Conservation (phyloP, 2,329 filamentous ascomycete genomes). For the Chrysoporthe cubensis region DNA sequence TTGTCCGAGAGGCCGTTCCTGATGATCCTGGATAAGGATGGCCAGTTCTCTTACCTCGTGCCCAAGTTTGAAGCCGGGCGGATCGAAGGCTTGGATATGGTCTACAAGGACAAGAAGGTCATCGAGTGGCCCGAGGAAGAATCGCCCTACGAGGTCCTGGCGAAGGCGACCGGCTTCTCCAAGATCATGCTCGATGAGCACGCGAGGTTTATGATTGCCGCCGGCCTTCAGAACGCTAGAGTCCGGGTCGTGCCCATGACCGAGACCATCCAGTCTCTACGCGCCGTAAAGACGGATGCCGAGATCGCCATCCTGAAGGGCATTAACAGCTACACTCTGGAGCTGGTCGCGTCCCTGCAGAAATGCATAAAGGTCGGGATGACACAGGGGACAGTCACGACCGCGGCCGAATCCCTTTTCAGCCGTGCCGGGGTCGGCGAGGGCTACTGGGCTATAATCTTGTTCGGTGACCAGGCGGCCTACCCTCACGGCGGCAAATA, state of each 20-base stretch:
- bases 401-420: constrained; percentile 32
- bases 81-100: constrained; percentile 37
- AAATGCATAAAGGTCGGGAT: constrained; percentile 34
- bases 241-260: constrained; percentile 37
- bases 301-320: constrained; percentile 36
- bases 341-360: constrained; percentile 36
- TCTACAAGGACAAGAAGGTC: constrained; percentile 33
- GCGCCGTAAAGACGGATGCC: constrained; percentile 36
- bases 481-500: constrained; percentile 37
- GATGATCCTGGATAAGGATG: constrained; percentile 33
- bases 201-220: constrained; percentile 37
- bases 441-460: constrained; percentile 37
- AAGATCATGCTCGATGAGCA: constrained; percentile 39
- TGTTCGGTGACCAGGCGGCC: constrained; percentile 37
- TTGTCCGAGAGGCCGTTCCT: constrained; percentile 38
- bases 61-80: constrained; percentile 38
- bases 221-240: constrained; percentile 34
- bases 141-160: constrained; percentile 35
- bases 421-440: constrained; percentile 34
- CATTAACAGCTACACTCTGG: constrained; percentile 37
- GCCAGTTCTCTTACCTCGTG: constrained; percentile 36
- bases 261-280: constrained; percentile 33
- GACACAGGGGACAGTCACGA: constrained; percentile 35
- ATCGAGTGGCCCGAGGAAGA: constrained; percentile 36
- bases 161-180: constrained; percentile 29